Conservation (phyloP, 352 stramenopile genomes). For the Phytophthora syringae region DNA sequence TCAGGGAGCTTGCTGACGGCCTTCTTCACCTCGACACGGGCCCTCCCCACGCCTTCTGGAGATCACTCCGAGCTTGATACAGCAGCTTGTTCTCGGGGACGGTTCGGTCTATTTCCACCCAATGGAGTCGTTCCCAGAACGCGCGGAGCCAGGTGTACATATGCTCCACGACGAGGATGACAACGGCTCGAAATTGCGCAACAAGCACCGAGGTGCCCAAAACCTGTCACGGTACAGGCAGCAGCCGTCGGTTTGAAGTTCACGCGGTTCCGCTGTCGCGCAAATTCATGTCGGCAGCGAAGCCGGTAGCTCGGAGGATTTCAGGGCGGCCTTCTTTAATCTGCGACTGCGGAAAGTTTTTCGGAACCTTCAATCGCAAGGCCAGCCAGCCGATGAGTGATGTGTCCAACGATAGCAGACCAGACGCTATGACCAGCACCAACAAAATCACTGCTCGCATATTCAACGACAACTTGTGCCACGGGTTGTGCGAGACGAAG, state of each 20-base stretch:
- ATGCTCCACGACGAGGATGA: no score
- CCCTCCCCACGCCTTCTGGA: background rate
- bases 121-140: background rate
- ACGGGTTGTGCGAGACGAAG: slow-evolving; percentile 66
- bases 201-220: no score
- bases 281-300: no score
- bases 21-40: background rate
- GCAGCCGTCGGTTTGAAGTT: no score
- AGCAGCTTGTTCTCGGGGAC: background rate
- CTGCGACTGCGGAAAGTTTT: no score
- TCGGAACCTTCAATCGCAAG: no score
- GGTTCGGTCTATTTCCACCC: background rate
- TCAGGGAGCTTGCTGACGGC: background rate
- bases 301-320: no score
- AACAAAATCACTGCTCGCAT: slow-evolving; percentile 55
- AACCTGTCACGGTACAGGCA: no score
- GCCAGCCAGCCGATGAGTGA: slow-evolving; percentile 81
- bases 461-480: slow-evolving; percentile 54
- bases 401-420: slow-evolving; percentile 59
- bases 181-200: no score
- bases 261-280: no score
- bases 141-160: no score
- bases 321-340: no score
- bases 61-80: background rate
- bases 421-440: slow-evolving; percentile 59